Evolutionary conservation across 768 basidiomycete species (phyloP).

Genomic region (Mycena amicta): DNA sequence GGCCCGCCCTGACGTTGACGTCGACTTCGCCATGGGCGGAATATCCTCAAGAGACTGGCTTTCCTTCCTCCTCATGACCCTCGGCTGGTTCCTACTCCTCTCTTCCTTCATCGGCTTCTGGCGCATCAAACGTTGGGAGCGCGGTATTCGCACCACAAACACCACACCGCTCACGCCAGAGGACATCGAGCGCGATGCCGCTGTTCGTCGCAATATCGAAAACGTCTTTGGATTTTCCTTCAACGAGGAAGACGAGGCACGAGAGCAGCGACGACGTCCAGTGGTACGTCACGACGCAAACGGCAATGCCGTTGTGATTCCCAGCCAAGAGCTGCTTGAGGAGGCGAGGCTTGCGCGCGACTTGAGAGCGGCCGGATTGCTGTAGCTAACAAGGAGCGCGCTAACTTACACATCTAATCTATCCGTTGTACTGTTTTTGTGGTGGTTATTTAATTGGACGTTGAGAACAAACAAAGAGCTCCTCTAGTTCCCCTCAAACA

Average conservation of each 20-base stretch:
- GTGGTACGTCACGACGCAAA: conserved; percentile 25
- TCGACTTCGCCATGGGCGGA: conserved; percentile 25
- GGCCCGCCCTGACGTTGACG: conserved; percentile 23
- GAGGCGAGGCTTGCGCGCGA: conserved; percentile 53
- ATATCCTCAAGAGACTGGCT: conserved; percentile 81
- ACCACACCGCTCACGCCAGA: conserved; percentile 41
- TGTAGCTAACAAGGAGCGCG: conserved; percentile 31
- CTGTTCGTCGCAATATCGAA: conserved; percentile 54
- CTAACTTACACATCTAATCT: neutral
- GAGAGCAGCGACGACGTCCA: neutral
- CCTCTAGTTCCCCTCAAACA: neutral
- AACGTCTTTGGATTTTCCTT: conserved; percentile 52
- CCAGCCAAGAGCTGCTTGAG: conserved; percentile 34
- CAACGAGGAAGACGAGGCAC: conserved; percentile 33
- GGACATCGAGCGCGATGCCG: conserved; percentile 53
- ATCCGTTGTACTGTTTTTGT: too few species aligned
- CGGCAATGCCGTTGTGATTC: conserved; percentile 30
- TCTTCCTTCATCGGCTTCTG: conserved; percentile 82
- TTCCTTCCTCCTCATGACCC: conserved; percentile 87
- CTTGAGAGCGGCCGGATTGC: conserved; percentile 55
- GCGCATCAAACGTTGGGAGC: conserved; percentile 86
- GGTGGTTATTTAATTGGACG: neutral
- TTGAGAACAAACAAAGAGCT: neutral
- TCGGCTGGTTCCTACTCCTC: conserved; percentile 92
- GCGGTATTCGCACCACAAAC: conserved; percentile 57